Evolutionary conservation across 2,329 filamentous ascomycete genomes (phyloP), one percentile per base, ranked within the genome.

Genomic region (Pseudogymnoascus sp.): DNA sequence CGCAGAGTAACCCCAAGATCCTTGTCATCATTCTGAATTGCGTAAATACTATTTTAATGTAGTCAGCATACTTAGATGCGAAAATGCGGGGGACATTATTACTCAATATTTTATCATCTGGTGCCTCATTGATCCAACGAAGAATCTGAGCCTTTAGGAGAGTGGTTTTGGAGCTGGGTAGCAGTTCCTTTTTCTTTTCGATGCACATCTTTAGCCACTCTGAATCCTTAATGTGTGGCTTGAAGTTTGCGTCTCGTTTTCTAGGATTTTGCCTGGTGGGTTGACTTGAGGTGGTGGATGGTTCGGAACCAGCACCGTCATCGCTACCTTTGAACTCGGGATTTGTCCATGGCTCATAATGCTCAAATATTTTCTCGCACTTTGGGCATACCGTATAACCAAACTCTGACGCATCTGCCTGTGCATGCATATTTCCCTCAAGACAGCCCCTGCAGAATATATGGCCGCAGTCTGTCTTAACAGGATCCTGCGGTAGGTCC

Each of bases 1-100:
- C 30, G 67, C 81, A 86, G 38, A 86, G 74, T 1, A 72, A 74
- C 0, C 65, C 69, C 2, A 87, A 66, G 16, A 86, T 79, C 0
- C 74, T 68, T 5, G 83, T 75, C 66, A 85, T 79, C 2, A 76
- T 72, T 2, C 81, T 70, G 63, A 84, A 87, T 65, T 87, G 82
- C 0, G 79, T 82, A 65, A 85, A 87, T 50, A 87, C 71, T 62
- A 82, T 82, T 41, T 54, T 33, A 5, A 33, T 5, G 1, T 14
- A 33, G 28, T 54, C 9, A 54, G 47, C 9, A n/a, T n/a, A n/a
- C n/a, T n/a, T n/a, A n/a, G n/a, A n/a, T n/a, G n/a, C n/a, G n/a
- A n/a, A n/a, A n/a, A n/a, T n/a, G n/a, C n/a, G n/a, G n/a, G n/a
- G n/a, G n/a, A n/a, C n/a, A n/a, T n/a, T n/a, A n/a, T n/a, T n/a